Conservation (phyloP, 257 asterid genomes). For the Coffea canephora region DNA sequence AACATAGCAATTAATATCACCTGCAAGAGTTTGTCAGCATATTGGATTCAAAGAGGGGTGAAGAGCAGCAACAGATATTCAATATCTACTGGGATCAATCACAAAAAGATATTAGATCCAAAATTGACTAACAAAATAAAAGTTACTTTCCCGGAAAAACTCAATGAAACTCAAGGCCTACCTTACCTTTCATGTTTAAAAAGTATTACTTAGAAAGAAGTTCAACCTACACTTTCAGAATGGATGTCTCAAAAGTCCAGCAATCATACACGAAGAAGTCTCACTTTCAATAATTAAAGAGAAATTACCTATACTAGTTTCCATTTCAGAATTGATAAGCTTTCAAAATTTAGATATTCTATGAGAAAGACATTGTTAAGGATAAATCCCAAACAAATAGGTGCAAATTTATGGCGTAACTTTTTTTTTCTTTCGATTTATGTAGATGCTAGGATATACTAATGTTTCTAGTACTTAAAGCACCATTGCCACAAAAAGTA, state of each 20-base stretch:
- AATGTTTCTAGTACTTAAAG: background rate
- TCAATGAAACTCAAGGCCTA: background rate
- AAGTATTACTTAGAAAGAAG: background rate
- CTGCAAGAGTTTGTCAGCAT: conserved; percentile 32
- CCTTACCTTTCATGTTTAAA: background rate
- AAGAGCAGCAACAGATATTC: background rate
- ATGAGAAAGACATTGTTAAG: background rate
- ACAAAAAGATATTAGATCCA: background rate
- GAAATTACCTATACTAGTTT: background rate
- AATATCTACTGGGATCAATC: background rate
- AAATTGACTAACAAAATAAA: background rate
- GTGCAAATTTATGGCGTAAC: background rate
- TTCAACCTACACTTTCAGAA: too few species aligned
- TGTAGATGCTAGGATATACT: too few species aligned
- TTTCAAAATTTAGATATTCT: background rate
- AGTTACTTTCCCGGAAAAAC: background rate
- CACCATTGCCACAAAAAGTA: background rate
- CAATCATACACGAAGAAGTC: too few species aligned
- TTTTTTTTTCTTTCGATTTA: too few species aligned
- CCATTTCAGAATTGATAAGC: background rate
- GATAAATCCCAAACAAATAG: background rate
- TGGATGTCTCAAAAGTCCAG: too few species aligned
- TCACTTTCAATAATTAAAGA: background rate
- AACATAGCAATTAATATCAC: conserved; percentile 27
- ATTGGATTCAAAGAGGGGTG: background rate